Percentiles rank a stretch among this genome's conserved stretches.
Conservation (phyloP, 768 basidiomycete genomes). For the Trametes sanguinea region DNA sequence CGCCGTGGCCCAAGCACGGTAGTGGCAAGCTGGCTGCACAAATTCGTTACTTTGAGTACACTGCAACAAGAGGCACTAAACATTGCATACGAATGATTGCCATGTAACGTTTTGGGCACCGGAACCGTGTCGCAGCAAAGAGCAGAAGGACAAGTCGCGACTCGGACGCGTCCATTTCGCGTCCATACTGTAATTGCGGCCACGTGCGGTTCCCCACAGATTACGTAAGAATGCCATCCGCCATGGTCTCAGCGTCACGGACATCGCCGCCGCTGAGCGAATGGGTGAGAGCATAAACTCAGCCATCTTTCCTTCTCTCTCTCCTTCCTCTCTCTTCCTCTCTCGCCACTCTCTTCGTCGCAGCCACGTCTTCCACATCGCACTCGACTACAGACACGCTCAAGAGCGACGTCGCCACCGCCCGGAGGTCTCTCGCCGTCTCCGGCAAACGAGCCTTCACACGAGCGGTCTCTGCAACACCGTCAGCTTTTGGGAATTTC, state of each 20-base stretch:
- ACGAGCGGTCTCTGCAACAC: not conserved
- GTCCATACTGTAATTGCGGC: not conserved
- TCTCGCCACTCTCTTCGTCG: not conserved
- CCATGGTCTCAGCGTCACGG: conserved; percentile 9
- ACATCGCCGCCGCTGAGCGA: not conserved
- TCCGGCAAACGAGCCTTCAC: not conserved
- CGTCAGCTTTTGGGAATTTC: not conserved
- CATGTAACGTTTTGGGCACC: too few relatives aligned
- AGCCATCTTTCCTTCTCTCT: conserved; percentile 10
- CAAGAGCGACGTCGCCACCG: not conserved
- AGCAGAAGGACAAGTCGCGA: not conserved
- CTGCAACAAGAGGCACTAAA: too few relatives aligned
- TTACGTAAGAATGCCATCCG: conserved; percentile 15
- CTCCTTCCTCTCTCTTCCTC: conserved; percentile 1
- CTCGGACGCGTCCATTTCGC: conserved; percentile 18
- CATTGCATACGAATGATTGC: too few relatives aligned
- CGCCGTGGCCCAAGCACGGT: not conserved
- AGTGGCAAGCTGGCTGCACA: too few relatives aligned
- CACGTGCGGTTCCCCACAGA: conserved; percentile 11
- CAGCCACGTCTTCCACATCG: not conserved
- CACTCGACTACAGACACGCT: not conserved
- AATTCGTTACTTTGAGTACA: too few relatives aligned
- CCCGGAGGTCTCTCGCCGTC: not conserved
- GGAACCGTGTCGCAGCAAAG: not conserved
- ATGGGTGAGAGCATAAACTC: not conserved